Evolutionary conservation across 2,329 filamentous ascomycete species (phyloP).

Genomic region (Juglanconis juglandina): DNA sequence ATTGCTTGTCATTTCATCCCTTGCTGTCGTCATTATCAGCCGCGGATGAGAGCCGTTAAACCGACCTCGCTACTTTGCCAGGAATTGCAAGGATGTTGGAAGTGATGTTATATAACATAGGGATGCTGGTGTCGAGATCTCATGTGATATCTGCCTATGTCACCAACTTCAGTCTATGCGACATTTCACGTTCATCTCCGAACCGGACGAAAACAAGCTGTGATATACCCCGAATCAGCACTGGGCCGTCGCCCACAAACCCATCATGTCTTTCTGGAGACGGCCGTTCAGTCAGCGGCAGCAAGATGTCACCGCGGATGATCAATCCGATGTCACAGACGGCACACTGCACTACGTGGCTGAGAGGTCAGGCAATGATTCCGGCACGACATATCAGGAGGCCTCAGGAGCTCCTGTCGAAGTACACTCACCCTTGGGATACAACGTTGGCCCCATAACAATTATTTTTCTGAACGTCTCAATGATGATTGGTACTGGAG

Average conservation of each 20-base stretch:
- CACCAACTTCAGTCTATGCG: not conserved
- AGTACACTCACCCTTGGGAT: constrained; percentile 55
- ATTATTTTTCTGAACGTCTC: constrained; percentile 55
- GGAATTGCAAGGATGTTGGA: too few species aligned
- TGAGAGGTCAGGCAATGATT: constrained; percentile 23
- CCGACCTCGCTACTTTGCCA: too few species aligned
- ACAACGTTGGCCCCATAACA: constrained; percentile 52
- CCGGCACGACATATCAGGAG: constrained; percentile 41
- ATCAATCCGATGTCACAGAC: constrained; percentile 8
- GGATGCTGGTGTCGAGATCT: too few species aligned
- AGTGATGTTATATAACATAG: too few species aligned
- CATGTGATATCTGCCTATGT: not conserved
- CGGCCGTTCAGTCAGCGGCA: constrained; percentile 5
- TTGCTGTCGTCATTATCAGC: not conserved
- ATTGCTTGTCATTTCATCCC: not conserved
- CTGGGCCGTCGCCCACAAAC: not conserved
- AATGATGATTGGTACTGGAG: constrained; percentile 61
- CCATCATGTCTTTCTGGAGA: constrained; percentile 13
- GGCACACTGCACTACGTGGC: constrained; percentile 13
- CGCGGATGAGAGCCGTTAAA: not conserved
- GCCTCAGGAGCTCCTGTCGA: constrained; percentile 61
- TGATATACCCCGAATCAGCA: not conserved
- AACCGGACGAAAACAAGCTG: not conserved
- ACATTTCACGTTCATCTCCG: not conserved
- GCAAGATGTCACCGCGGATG: not conserved